phyloP scores from a whole-genome alignment of 1,284 basidiomycete genomes.

The Phylloporus sp. region DNA sequence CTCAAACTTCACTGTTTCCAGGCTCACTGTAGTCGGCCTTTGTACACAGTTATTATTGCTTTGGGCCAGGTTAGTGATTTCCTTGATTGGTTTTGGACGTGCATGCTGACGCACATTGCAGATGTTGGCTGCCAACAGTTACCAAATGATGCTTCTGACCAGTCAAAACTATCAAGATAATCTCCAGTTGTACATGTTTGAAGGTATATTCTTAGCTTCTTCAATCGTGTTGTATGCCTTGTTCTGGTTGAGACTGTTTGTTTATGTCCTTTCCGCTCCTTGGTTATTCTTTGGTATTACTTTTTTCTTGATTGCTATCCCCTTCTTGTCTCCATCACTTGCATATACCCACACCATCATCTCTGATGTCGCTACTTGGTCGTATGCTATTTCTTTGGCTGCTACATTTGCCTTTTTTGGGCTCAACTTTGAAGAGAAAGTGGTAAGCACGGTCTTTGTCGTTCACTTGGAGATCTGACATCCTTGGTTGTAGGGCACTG shows the following conservation, averaged over 20 bases:
- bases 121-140: constrained; percentile 89
- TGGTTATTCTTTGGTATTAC: constrained; percentile 90
- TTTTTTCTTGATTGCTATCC: constrained; percentile 89
- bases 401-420: constrained; percentile 93
- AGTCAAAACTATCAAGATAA: constrained; percentile 84
- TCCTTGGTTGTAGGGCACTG: constrained; percentile 64
- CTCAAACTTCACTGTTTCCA: too few species aligned
- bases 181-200: constrained; percentile 87
- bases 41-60: constrained; percentile 89
- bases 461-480: constrained; percentile 13
- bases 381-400: constrained; percentile 86
- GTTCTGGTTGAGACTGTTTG: constrained; percentile 86
- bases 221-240: constrained; percentile 90
- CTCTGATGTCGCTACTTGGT: constrained; percentile 84
- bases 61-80: constrained; percentile 67
- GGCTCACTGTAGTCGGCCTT: too few species aligned
- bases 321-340: constrained; percentile 72
- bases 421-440: constrained; percentile 95
- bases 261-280: constrained; percentile 83
- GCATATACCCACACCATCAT: constrained; percentile 65
- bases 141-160: constrained; percentile 89
- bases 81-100: neutral
- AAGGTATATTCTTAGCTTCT: constrained; percentile 82
- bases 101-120: constrained; percentile 30
- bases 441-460: constrained; percentile 50